Conservation (phyloP, 2,329 filamentous ascomycete species). For the Xylariales sp. region DNA sequence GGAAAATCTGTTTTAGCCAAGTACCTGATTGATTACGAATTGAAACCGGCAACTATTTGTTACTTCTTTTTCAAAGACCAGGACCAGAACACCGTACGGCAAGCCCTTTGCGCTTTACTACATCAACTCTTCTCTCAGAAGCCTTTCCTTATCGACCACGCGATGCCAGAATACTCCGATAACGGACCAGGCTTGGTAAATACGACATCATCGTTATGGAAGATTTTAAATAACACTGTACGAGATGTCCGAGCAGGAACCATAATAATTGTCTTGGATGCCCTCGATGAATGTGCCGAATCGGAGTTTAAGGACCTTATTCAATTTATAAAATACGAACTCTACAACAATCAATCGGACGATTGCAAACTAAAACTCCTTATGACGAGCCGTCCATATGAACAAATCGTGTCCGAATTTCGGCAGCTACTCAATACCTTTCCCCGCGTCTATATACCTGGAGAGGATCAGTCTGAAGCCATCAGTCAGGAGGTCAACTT, state of each 20-base stretch:
- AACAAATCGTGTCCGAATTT: constrained; percentile 21
- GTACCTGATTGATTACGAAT: constrained; percentile 22
- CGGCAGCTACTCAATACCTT: not conserved
- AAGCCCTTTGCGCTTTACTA: constrained; percentile 34
- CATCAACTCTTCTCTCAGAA: constrained; percentile 31
- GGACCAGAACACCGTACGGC: constrained; percentile 26
- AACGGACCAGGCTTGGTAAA: constrained; percentile 22
- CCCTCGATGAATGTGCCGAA: constrained; percentile 31
- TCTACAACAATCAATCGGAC: not conserved
- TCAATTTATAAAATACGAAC: not conserved
- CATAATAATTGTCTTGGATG: constrained; percentile 32
- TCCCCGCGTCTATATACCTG: constrained; percentile 25
- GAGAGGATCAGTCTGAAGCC: constrained; percentile 28
- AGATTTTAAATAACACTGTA: constrained; percentile 22
- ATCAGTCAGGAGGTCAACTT: constrained; percentile 30
- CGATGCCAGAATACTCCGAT: constrained; percentile 16
- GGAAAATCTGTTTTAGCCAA: constrained; percentile 33
- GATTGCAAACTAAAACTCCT: constrained; percentile 24
- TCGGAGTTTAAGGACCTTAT: constrained; percentile 18
- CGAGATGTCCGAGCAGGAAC: constrained; percentile 20
- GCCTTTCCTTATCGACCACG: constrained; percentile 26
- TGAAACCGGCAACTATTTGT: constrained; percentile 23
- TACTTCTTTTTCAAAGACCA: constrained; percentile 41
- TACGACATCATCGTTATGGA: constrained; percentile 23
- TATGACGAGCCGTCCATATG: constrained; percentile 30